Base-by-base conservation (phyloP, 768 basidiomycete genomes). In the Rhizopogon roseolus region DNA sequence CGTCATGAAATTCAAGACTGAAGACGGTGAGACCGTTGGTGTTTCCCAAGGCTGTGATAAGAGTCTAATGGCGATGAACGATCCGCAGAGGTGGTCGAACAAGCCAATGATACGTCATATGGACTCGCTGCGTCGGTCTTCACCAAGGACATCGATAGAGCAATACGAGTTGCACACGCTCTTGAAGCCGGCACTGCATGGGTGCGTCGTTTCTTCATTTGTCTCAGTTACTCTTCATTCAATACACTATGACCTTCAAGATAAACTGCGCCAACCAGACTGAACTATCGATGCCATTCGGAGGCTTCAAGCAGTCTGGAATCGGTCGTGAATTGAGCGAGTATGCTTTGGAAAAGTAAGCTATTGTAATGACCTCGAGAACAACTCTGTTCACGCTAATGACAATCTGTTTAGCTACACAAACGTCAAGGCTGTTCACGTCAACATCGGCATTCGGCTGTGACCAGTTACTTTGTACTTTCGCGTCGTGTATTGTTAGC, bases 281-380 rank as follows among this genome's bases (percentile, higher is more conserved):
- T 13, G 73, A 82, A 60, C 64, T 76, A 14, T 67, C 73, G 50
- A 70, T 85, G 41, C 85, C 86, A 7, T 87, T 86, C 63, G 85
- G 86, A 49, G 86, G 86, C 41, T 88, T 75, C 76, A 89, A 87
- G 76, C 82, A 86, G 67, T 81, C 79, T 29, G 87, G 86, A 53
- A 79, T 87, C 54, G 87, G 86, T 11, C 75, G 85, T 53, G 86
- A 88, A 66, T 70, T 84, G 44, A 83, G 86, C 58, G 79, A 85
- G 66, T 83, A 86, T 64, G 86, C 82, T 10, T 58, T 76, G 49
- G 70, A 75, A 25, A 74, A 74, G 76, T 77, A 57, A 19, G 76
- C 70, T 7, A 16, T 22, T 22, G 22, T 22, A 22, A 16, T 42
- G 19, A 7, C 54, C 44, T 59, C 36, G 5, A 41, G 22, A 3